Conservation (phyloP, 139 green algal genomes). For the Chlamydomonas sp. region DNA sequence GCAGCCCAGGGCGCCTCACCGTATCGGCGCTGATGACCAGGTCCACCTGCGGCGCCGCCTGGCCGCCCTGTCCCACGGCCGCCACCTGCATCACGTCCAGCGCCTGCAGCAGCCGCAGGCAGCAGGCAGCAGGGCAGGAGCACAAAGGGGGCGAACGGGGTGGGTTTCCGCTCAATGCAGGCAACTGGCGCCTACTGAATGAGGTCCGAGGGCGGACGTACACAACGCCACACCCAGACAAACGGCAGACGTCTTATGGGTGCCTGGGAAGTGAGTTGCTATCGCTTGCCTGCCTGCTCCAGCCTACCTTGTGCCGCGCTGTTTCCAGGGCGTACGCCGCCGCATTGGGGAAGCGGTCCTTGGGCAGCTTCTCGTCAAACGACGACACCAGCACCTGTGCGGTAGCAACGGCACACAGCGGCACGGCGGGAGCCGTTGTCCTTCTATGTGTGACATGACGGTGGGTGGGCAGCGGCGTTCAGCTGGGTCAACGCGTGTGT, state of each 20-base stretch:
- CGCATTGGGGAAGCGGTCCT: conserved; percentile 50
- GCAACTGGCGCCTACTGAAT: too few species aligned
- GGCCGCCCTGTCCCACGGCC: not conserved
- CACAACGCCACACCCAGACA: not conserved
- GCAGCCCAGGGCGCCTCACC: conserved; percentile 41
- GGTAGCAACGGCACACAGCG: not conserved
- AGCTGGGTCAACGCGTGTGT: too few species aligned
- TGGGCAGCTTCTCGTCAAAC: conserved; percentile 86
- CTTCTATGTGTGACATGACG: too few species aligned
- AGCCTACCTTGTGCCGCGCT: conserved; percentile 72
- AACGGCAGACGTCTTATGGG: not conserved
- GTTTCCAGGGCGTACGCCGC: conserved; percentile 81
- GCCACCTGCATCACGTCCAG: conserved; percentile 63
- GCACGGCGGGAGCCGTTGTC: not conserved
- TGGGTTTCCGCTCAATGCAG: too few species aligned
- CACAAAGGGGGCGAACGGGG: too few species aligned
- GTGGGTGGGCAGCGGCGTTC: too few species aligned
- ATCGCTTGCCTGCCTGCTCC: not conserved
- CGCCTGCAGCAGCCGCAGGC: not conserved
- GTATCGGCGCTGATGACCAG: conserved; percentile 88
- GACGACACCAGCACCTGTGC: conserved; percentile 69
- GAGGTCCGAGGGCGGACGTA: too few species aligned
- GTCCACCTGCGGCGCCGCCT: conserved; percentile 30
- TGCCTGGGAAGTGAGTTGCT: too few species aligned
- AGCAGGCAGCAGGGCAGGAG: too few species aligned